Conservation (phyloP, 495 filamentous ascomycete genomes). For the Aspergillus panamensis region DNA sequence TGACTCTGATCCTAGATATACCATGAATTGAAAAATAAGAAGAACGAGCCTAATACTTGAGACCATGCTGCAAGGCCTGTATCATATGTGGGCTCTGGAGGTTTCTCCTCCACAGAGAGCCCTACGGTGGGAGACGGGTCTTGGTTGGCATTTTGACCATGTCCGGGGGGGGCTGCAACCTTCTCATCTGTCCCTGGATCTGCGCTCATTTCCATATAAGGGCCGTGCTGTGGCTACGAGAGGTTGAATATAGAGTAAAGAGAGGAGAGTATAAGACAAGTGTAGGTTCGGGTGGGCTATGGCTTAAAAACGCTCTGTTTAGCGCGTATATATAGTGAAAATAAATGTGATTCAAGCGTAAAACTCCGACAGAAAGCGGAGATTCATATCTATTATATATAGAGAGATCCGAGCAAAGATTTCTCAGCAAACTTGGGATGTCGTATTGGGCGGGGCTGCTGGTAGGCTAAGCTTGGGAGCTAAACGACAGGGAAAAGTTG, state of each 20-base stretch:
- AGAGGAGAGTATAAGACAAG: background rate
- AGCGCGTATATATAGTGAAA: too few species aligned
- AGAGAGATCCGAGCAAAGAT: background rate
- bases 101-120: conserved; percentile 25
- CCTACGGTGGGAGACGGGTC: conserved; percentile 9
- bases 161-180: conserved; percentile 10
- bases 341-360: too few species aligned
- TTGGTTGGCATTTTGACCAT: conserved; percentile 20
- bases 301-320: too few species aligned
- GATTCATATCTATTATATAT: too few species aligned
- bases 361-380: too few species aligned
- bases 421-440: background rate
- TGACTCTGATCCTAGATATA: conserved; percentile 22
- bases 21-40: conserved; percentile 61
- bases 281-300: background rate
- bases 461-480: conserved; percentile 18
- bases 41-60: conserved; percentile 53
- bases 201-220: conserved; percentile 6
- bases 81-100: conserved; percentile 34
- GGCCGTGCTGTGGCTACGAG: background rate
- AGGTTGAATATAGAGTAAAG: background rate
- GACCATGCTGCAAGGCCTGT: conserved; percentile 47
- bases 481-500: conserved; percentile 3
- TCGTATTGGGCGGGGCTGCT: background rate
- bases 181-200: conserved; percentile 29